Evolutionary conservation across 2,329 filamentous ascomycete genomes (phyloP).

Genomic region (Sarocladium kiliense): DNA sequence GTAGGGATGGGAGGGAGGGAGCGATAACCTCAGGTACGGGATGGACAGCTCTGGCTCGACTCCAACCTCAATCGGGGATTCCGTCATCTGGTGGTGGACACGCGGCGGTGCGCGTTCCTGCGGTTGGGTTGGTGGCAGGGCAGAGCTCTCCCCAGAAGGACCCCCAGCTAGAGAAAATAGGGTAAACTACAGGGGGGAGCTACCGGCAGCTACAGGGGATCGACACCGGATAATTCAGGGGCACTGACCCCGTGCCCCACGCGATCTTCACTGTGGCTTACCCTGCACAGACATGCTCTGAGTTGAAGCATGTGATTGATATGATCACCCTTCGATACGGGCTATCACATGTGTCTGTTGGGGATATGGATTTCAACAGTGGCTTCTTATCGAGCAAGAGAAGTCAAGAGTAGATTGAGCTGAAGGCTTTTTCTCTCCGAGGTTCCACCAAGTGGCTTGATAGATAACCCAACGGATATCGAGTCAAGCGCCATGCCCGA

Average conservation of each 20-base stretch:
- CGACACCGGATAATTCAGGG: background rate
- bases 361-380: background rate
- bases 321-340: background rate
- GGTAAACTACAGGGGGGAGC: background rate
- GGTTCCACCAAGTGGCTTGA: too few relatives aligned
- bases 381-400: too few relatives aligned
- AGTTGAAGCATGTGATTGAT: constrained; percentile 1
- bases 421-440: too few relatives aligned
- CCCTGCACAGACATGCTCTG: background rate
- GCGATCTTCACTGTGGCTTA: background rate
- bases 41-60: background rate
- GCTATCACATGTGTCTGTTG: background rate
- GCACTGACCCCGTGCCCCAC: background rate
- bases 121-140: too few relatives aligned
- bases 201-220: background rate
- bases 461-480: too few relatives aligned
- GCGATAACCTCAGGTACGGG: background rate
- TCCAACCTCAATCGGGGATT: constrained; percentile 3
- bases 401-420: too few relatives aligned
- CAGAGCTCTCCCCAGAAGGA: background rate
- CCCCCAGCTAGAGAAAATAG: too few relatives aligned
- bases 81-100: constrained; percentile 4
- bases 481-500: too few relatives aligned
- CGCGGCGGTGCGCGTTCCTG: background rate
- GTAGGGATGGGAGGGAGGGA: background rate